Base-by-base conservation (phyloP, 179 eudicot species). In the Beta lomatogona region DNA sequence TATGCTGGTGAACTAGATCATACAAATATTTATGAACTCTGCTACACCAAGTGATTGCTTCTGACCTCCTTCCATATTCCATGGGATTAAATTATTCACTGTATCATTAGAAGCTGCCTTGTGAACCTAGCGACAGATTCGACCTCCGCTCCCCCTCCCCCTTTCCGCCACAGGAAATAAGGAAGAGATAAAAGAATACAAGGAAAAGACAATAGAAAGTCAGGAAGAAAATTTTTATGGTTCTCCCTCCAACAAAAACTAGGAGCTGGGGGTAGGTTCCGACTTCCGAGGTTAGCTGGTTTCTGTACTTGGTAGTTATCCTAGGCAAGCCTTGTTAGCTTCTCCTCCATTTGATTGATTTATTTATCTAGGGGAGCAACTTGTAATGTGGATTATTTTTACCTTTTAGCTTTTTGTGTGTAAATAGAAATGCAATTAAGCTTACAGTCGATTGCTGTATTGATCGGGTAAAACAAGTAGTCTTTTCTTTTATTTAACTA, bases 1-100 rank as follows among this genome's bases (percentile, higher is more conserved):
- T 81, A 84, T 89, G 91, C 66, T 89, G 72, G 92, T 87, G 66
- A 91, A 85, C 85, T 88, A 80, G 52, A 22, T 65, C 12, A 65
- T 41, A 44, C 50, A 15, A 36, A 18, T 68, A 58, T 68, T 16
- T 19, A 19, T 6, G n/a, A 50, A 41, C 44, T 44, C 52, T 67
- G 71, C 31, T 9, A 31, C 13, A 65, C 41, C 71, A 66, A 66
- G 70, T 28, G 70, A 66, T 66, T 4, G 70, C 45, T 66, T 31
- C 46, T 1, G 70, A 66, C 19, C 70, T 66, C 53, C 53, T 36
- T 28, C 44, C 2, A 25, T 64, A 28, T 3, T 13, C 9, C 12
- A 36, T 4, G 7, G 10, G 28, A 65, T 31, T 65, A 28, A 14
- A 65, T 64, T 64, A 22, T n/a, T 67, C 46, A 36, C 41, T 67